Percentiles rank a stretch among this genome's conserved stretches.
phyloP scores from a whole-genome alignment of 805 yeast genomes.

The Cyberlindnera mycetangii region DNA sequence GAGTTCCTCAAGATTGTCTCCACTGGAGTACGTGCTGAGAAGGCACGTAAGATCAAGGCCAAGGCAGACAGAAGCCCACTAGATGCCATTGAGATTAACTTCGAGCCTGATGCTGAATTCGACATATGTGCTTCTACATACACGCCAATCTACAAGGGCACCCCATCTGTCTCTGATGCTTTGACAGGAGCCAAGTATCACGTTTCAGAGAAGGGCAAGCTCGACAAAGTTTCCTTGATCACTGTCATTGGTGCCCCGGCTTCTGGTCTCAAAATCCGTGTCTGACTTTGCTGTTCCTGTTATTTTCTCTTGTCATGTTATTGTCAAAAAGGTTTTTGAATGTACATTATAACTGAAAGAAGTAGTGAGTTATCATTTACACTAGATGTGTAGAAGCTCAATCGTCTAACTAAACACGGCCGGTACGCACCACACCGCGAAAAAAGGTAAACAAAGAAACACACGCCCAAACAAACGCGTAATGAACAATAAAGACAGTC shows the following conservation, averaged over 20 bases:
- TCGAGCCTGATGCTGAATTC: slow-evolving; percentile 88
- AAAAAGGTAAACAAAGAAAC: slow-evolving; percentile 2
- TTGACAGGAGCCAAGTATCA: slow-evolving; percentile 89
- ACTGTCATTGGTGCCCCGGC: slow-evolving; percentile 89
- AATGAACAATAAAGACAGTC: no score
- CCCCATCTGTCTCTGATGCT: slow-evolving; percentile 68
- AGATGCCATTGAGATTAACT: slow-evolving; percentile 90
- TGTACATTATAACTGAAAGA: slow-evolving; percentile 1
- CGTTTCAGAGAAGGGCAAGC: slow-evolving; percentile 68
- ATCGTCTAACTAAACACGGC: not conserved
- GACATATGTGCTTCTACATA: slow-evolving; percentile 83
- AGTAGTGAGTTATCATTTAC: not conserved
- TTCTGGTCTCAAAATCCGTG: slow-evolving; percentile 69
- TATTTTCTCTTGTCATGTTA: not conserved
- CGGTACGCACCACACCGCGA: slow-evolving; percentile 1
- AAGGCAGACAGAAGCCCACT: slow-evolving; percentile 62
- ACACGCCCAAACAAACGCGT: not conserved
- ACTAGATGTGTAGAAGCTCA: not conserved
- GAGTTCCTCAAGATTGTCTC: slow-evolving; percentile 71
- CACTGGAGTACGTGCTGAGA: slow-evolving; percentile 81
- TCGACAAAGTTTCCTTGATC: slow-evolving; percentile 72
- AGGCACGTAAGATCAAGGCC: slow-evolving; percentile 78
- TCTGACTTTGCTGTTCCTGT: not conserved
- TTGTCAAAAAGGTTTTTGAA: not conserved
- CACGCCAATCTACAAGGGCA: slow-evolving; percentile 85